phyloP scores from a whole-genome alignment of 495 filamentous ascomycete species.

The Penicillium ochrochloron region DNA sequence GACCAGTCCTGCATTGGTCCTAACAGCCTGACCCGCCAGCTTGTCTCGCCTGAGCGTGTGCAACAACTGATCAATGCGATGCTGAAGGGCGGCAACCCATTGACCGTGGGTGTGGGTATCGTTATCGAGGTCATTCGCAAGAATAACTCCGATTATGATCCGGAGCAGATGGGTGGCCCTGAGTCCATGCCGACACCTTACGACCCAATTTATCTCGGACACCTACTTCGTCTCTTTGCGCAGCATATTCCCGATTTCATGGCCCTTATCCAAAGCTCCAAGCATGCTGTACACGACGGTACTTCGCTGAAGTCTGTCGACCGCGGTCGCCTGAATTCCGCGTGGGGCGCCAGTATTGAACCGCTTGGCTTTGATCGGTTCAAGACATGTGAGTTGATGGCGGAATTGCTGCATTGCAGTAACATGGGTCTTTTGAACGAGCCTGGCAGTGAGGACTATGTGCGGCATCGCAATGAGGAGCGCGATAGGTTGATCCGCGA shows the following conservation, averaged over 20 bases:
- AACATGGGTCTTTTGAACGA: slow-evolving; percentile 99
- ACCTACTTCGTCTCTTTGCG: slow-evolving; percentile 88
- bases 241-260: slow-evolving; percentile 94
- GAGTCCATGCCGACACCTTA: slow-evolving; percentile 78
- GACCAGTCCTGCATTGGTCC: slow-evolving; percentile 98
- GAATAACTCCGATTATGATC: slow-evolving; percentile 99
- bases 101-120: slow-evolving; percentile 96
- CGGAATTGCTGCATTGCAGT: slow-evolving; percentile 95
- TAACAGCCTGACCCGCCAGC: slow-evolving; percentile 92
- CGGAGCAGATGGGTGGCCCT: slow-evolving; percentile 78
- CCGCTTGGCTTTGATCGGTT: slow-evolving; percentile 97
- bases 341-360: slow-evolving; percentile 90
- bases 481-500: slow-evolving; percentile 76
- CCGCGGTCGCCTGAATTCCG: slow-evolving; percentile 72
- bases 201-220: slow-evolving; percentile 96
- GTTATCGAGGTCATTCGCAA: slow-evolving; percentile 99
- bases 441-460: slow-evolving; percentile 84
- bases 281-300: slow-evolving; percentile 62
- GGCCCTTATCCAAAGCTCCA: slow-evolving; percentile 75
- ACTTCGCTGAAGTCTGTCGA: slow-evolving; percentile 63
- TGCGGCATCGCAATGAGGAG: slow-evolving; percentile 78
- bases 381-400: slow-evolving; percentile 99
- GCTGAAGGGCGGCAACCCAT: slow-evolving; percentile 89
- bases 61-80: slow-evolving; percentile 84
- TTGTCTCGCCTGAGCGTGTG: slow-evolving; percentile 88